Conservation (phyloP, 2,329 filamentous ascomycete genomes). For the Aspergillus versicolor region DNA sequence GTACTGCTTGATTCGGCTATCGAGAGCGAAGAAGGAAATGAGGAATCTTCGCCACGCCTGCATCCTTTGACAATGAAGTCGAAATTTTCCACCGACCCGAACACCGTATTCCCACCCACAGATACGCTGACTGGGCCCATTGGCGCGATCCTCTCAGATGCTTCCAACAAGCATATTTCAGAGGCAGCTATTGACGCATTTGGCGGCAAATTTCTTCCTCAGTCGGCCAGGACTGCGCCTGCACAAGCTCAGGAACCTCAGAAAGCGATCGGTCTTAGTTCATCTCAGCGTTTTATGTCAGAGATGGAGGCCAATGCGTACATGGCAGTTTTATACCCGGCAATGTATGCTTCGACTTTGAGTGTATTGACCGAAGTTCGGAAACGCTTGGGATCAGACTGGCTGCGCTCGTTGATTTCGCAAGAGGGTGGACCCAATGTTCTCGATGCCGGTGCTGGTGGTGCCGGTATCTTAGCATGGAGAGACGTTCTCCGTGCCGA, state of each 20-base stretch:
- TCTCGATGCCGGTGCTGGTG: conserved; percentile 62
- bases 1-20: conserved; percentile 44
- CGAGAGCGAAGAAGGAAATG: conserved; percentile 37
- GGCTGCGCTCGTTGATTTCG: conserved; percentile 56
- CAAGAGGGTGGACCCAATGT: conserved; percentile 59
- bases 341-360: conserved; percentile 58
- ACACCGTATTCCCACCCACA: conserved; percentile 72
- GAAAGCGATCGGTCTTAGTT: conserved; percentile 57
- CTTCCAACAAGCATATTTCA: conserved; percentile 71
- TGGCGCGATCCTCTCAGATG: conserved; percentile 63
- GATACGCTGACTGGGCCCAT: conserved; percentile 70
- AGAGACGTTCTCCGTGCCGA: conserved; percentile 75
- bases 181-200: conserved; percentile 71
- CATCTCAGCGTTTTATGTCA: conserved; percentile 57
- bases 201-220: conserved; percentile 72
- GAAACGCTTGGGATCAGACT: conserved; percentile 58
- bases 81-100: conserved; percentile 71
- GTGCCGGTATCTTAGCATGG: conserved; percentile 62
- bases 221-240: conserved; percentile 70
- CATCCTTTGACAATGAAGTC: conserved; percentile 74
- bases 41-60: conserved; percentile 53
- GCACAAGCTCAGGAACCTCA: conserved; percentile 52
- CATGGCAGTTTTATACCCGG: conserved; percentile 60
- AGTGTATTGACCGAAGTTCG: conserved; percentile 60
- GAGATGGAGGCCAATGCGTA: conserved; percentile 63